Percentiles rank a stretch among this genome's conserved stretches.
phyloP scores from a whole-genome alignment of 768 basidiomycete species.

The Macrolepiota fuliginosa region DNA sequence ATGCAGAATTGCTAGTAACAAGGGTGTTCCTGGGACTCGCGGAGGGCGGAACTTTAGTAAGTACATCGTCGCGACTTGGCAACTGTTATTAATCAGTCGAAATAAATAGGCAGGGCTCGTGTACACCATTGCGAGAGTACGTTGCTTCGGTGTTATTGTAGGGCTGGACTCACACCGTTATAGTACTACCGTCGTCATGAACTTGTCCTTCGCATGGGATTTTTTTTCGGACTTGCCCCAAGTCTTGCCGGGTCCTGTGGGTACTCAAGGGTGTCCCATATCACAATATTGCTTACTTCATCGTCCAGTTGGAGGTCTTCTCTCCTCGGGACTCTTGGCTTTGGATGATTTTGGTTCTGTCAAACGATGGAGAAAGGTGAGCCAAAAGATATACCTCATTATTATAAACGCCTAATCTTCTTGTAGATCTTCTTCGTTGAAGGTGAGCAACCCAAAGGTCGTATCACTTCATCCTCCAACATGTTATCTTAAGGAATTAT shows the following conservation, averaged over 20 bases:
- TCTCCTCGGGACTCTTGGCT: constrained; percentile 33
- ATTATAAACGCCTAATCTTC: neutral
- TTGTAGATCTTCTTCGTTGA: constrained; percentile 39
- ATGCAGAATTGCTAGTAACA: constrained; percentile 31
- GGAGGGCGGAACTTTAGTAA: constrained; percentile 41
- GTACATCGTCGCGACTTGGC: constrained; percentile 9
- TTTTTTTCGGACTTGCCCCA: constrained; percentile 33
- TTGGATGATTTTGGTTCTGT: constrained; percentile 28
- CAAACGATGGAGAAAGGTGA: constrained; percentile 31
- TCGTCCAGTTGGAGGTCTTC: constrained; percentile 32
- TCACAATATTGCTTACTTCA: neutral
- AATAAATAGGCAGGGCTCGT: constrained; percentile 33
- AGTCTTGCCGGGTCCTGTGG: constrained; percentile 34
- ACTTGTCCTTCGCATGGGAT: constrained; percentile 31
- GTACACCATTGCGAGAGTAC: constrained; percentile 35
- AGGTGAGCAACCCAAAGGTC: constrained; percentile 20
- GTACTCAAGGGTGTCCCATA: constrained; percentile 9
- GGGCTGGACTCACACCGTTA: neutral
- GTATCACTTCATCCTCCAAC: neutral
- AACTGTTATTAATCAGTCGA: neutral
- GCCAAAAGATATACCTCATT: neutral
- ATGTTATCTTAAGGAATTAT: constrained; percentile 22
- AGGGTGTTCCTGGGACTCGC: constrained; percentile 39
- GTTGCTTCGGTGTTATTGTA: constrained; percentile 12
- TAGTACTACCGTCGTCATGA: constrained; percentile 36